phyloP scores from a whole-genome alignment of 169 alveolate species.

The Plasmodium gallinaceum region DNA sequence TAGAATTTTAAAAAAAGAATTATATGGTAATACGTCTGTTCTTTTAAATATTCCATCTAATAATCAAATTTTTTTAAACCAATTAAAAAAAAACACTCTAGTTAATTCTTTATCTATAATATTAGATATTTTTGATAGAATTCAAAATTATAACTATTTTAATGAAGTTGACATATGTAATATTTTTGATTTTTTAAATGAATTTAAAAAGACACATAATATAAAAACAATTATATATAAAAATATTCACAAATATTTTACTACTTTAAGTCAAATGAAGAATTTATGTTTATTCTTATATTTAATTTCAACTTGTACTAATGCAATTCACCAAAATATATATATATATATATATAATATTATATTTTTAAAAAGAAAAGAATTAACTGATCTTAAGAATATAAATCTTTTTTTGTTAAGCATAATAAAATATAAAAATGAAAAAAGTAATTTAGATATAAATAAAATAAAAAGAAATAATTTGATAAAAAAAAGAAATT shows the following conservation, averaged over 20 bases:
- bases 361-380: conserved; percentile 21
- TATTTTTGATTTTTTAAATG: conserved; percentile 72
- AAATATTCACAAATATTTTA: conserved; percentile 54
- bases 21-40: too few relatives aligned
- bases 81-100: background rate
- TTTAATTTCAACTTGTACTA: conserved; percentile 20
- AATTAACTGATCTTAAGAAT: conserved; percentile 43
- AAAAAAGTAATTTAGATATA: background rate
- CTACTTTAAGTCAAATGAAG: conserved; percentile 43
- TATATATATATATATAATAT: conserved; percentile 56
- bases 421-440: conserved; percentile 13
- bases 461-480: background rate
- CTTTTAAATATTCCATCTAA: too few relatives aligned
- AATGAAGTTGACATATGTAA: conserved; percentile 57
- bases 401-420: conserved; percentile 49
- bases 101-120: conserved; percentile 26
- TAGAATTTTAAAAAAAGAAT: conserved; percentile 35
- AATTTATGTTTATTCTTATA: conserved; percentile 65
- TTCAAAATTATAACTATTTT: conserved; percentile 31
- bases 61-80: background rate
- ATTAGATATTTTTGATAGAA: conserved; percentile 39
- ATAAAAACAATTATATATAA: conserved; percentile 28
- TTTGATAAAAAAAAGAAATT: background rate
- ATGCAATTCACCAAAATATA: background rate
- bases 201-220: conserved; percentile 47